phyloP scores from a whole-genome alignment of 768 basidiomycete species.

The Astraeus odoratus region DNA sequence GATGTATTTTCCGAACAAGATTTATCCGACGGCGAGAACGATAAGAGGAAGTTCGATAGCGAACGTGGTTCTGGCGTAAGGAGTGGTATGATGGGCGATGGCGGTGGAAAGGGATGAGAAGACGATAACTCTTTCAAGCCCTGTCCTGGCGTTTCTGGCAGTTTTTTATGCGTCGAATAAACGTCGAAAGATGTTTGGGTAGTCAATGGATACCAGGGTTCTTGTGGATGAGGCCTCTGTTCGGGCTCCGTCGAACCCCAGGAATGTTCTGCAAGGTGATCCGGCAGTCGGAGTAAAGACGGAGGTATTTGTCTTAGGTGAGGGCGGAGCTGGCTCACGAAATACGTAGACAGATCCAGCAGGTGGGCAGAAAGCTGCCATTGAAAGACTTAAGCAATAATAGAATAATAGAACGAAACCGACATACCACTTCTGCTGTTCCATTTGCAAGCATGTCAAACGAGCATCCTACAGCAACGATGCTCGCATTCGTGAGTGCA shows the following conservation, averaged over 20 bases:
- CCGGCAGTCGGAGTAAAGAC: conserved; percentile 21
- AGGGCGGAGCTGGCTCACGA: conserved; percentile 27
- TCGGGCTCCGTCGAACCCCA: neutral
- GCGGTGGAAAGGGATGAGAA: conserved; percentile 8
- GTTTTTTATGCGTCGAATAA: no score
- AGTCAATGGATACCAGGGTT: neutral
- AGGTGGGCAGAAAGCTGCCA: conserved; percentile 23
- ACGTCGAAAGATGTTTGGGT: conserved; percentile 7
- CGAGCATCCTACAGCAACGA: conserved; percentile 68
- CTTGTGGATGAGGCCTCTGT: neutral
- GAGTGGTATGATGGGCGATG: conserved; percentile 81
- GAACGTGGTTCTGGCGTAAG: conserved; percentile 71
- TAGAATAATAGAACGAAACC: neutral
- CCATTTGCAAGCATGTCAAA: conserved; percentile 74
- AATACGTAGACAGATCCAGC: conserved; percentile 19
- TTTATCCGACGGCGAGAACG: conserved; percentile 5
- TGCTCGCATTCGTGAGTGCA: conserved; percentile 66
- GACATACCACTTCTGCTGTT: conserved; percentile 44
- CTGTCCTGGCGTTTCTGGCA: neutral
- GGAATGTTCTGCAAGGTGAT: conserved; percentile 7
- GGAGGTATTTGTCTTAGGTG: conserved; percentile 24
- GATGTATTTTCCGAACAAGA: neutral
- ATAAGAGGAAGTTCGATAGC: conserved; percentile 58
- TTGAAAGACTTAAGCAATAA: conserved; percentile 14
- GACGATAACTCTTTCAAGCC: neutral